Percentiles rank a stretch among this genome's conserved stretches.
These are phyloP conservation scores for Trichosanthes cucumerina DNA, from an alignment of 306 rosid genomes.

Conservation along the genomic window DNA sequence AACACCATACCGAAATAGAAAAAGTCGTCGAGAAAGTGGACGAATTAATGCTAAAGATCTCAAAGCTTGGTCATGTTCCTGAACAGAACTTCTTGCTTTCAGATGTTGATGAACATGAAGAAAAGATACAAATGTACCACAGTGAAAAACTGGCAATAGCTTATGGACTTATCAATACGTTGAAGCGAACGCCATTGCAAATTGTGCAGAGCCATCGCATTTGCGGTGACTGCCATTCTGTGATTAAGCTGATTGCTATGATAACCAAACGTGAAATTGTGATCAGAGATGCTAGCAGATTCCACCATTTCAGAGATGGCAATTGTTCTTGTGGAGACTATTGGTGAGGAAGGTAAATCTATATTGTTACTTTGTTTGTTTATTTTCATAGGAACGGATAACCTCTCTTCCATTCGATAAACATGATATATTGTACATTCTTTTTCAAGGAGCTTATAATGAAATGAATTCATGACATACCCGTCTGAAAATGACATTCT, in stretches of 20 bases:
- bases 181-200: conserved; percentile 50
- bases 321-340: conserved; percentile 84
- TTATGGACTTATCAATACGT: conserved; percentile 58
- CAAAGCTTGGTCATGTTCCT: conserved; percentile 38
- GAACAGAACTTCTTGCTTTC: conserved; percentile 46
- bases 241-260: conserved; percentile 60
- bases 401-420: neutral
- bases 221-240: conserved; percentile 61
- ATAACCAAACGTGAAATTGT: conserved; percentile 65
- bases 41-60: conserved; percentile 49
- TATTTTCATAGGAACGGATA: neutral
- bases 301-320: conserved; percentile 81
- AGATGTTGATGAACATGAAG: conserved; percentile 70
- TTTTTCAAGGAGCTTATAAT: neutral
- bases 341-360: conserved; percentile 47
- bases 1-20: conserved; percentile 32
- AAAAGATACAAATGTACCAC: conserved; percentile 36
- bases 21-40: conserved; percentile 50
- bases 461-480: neutral
- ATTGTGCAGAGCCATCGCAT: conserved; percentile 68
- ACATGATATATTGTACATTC: neutral
- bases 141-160: conserved; percentile 81
- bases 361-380: neutral
- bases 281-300: conserved; percentile 68
- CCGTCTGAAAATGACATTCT: neutral